Evolutionary conservation across 495 filamentous ascomycete genomes (phyloP), one percentile per base, ranked within the genome.

Genomic region (Niebla homalea): DNA sequence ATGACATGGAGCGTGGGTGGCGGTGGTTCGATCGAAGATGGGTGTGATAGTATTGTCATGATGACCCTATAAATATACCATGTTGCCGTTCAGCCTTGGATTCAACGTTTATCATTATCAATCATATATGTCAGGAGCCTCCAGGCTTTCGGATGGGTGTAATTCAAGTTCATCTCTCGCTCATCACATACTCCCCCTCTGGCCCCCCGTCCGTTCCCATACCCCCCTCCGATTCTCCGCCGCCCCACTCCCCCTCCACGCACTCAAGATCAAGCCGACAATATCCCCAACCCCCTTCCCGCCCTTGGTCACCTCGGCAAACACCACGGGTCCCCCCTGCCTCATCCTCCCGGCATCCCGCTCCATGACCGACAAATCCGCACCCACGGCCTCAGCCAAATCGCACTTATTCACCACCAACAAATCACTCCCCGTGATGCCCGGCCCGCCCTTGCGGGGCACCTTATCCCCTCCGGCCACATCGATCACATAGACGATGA

Each of bases 401-500:
- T 98, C 92, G 37, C 85, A 89, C 79, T 98, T 98, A 62, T 98
- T 98, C 8, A 98, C 84, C 4, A 98, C 76, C 50, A 98, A 63
- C 64, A 97, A 62, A 64, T 98, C 92, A 43, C 80, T 86, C 65
- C 94, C 89, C 36, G 92, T 98, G 58, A 98, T 98, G 0, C 92
- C 93, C 8, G 92, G 92, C 5, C 92, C 92, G 20, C 93, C 92
- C 70, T 98, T 98, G 7, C 93, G 69, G 0, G 92, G 92, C 42
- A 98, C 81, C 71, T 98, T 98, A 62, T 98, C 92, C 3, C 92
- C 92, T n/a, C 92, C 92, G 43, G 79, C 81, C 8, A 98, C 92
- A 66, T 98, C 92, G 56, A 98, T 97, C 45, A 98, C 92, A 62
- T 98, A 98, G 63, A 98, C 79, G 62, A 97, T 98, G 63, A 83